phyloP scores from a whole-genome alignment of 1,284 basidiomycete species.

The Thelephora terrestris region DNA sequence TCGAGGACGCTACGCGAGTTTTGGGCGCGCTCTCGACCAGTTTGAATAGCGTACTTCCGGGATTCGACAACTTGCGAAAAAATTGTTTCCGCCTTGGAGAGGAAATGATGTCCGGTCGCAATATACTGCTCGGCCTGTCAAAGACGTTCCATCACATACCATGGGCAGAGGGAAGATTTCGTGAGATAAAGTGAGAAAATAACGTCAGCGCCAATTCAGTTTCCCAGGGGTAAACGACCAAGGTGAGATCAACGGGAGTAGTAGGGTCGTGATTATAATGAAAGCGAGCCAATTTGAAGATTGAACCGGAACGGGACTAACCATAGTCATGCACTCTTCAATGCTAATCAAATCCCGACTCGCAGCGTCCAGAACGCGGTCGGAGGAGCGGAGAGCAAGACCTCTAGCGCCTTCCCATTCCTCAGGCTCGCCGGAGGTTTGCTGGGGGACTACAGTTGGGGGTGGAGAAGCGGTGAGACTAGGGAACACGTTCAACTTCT shows the following conservation, averaged over 20 bases:
- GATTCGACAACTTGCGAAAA: not conserved
- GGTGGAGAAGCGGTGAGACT: slow-evolving; percentile 19
- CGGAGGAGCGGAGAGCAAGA: slow-evolving; percentile 25
- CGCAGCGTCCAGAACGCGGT: slow-evolving; percentile 37
- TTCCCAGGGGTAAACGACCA: slow-evolving; percentile 5
- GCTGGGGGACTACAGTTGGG: slow-evolving; percentile 23
- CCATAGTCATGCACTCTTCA: slow-evolving; percentile 35
- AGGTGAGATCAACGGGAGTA: not conserved
- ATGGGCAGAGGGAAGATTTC: not conserved
- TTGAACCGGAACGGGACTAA: slow-evolving; percentile 14
- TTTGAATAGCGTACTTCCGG: not conserved
- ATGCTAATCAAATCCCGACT: slow-evolving; percentile 45
- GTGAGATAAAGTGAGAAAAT: slow-evolving; percentile 2
- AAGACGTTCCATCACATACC: slow-evolving; percentile 2
- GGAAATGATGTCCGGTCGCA: slow-evolving; percentile 37
- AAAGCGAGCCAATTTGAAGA: not conserved
- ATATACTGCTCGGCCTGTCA: slow-evolving; percentile 44
- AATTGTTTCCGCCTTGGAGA: slow-evolving; percentile 34
- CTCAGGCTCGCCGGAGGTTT: slow-evolving; percentile 22
- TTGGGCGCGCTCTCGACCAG: slow-evolving; percentile 10
- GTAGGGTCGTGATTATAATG: not conserved
- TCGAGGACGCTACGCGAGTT: not conserved
- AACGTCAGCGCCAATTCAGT: not conserved
- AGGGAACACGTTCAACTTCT: slow-evolving; percentile 29
- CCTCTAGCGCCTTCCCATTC: slow-evolving; percentile 14